These are phyloP conservation scores for Ganoderma multipileum DNA, from an alignment of 1,284 basidiomycete species.

Conservation along the genomic window DNA sequence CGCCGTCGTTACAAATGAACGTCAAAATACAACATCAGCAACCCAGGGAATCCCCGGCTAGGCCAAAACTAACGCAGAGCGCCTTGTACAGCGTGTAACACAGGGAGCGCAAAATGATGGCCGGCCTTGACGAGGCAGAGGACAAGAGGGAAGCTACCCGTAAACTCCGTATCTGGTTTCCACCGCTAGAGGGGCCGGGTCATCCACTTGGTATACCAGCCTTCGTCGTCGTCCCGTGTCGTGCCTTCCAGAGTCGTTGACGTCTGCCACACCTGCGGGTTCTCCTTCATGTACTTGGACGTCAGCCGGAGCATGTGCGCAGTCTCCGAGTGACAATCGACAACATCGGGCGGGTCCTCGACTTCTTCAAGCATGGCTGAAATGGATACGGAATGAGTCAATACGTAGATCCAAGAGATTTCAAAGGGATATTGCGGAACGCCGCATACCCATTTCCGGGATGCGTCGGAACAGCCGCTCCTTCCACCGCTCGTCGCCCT, in stretches of 20 bases:
- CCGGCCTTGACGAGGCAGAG: too few relatives aligned
- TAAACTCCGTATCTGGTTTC: too few relatives aligned
- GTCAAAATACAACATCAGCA: too few relatives aligned
- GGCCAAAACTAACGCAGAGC: too few relatives aligned
- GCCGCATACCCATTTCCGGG: background rate
- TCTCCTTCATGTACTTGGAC: background rate
- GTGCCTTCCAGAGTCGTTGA: background rate
- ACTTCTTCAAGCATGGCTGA: background rate
- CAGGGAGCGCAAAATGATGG: too few relatives aligned
- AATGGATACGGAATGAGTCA: background rate
- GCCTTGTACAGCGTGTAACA: too few relatives aligned
- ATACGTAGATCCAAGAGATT: too few relatives aligned
- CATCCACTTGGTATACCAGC: background rate
- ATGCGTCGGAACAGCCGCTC: background rate
- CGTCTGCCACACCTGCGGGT: constrained; percentile 1
- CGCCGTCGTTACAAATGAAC: too few relatives aligned
- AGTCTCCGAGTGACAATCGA: background rate
- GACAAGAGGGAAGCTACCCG: too few relatives aligned
- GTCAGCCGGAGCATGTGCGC: background rate
- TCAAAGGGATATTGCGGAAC: background rate
- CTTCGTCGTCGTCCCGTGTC: background rate
- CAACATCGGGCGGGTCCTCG: background rate
- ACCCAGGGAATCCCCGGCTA: too few relatives aligned
- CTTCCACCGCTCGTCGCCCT: background rate
- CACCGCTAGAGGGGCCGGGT: background rate